Evolutionary conservation across 306 rosid species (phyloP).

Genomic region (Cucurbita argyrosperma): DNA sequence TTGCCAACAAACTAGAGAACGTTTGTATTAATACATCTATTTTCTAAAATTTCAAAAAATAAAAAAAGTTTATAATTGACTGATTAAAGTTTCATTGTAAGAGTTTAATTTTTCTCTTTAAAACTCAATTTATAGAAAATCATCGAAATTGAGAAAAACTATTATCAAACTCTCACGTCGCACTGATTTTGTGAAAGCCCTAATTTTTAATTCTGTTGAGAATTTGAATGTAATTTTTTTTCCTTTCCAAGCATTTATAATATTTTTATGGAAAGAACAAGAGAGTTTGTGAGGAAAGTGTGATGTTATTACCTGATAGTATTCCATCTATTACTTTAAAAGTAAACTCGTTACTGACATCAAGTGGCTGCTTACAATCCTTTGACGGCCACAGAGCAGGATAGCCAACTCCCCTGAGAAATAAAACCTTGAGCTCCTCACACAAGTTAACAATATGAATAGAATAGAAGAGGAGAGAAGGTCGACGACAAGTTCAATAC

Average conservation of each 20-base stretch:
- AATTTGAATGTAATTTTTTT: background rate
- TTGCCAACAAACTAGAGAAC: too few relatives aligned
- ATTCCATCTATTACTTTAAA: conserved; percentile 22
- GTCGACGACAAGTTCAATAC: background rate
- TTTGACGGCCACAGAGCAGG: conserved; percentile 33
- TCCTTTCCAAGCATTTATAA: background rate
- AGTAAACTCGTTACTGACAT: conserved; percentile 30
- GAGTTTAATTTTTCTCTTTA: background rate
- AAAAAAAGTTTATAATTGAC: background rate
- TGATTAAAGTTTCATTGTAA: background rate
- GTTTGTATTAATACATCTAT: too few relatives aligned
- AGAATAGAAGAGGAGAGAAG: background rate
- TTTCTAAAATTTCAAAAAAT: too few relatives aligned
- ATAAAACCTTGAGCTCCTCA: conserved; percentile 1
- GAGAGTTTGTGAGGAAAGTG: background rate
- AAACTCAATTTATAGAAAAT: background rate
- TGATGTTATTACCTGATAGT: conserved; percentile 22
- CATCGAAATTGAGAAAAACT: background rate
- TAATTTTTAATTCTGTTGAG: background rate
- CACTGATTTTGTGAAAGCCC: background rate
- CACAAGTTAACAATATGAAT: background rate
- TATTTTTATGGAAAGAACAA: background rate
- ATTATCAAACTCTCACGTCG: background rate
- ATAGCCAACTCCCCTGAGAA: conserved; percentile 28
- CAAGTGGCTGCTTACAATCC: conserved; percentile 26